phyloP scores from a whole-genome alignment of 192 early-diverging fungal genomes.

The Oehlia diaphana region DNA sequence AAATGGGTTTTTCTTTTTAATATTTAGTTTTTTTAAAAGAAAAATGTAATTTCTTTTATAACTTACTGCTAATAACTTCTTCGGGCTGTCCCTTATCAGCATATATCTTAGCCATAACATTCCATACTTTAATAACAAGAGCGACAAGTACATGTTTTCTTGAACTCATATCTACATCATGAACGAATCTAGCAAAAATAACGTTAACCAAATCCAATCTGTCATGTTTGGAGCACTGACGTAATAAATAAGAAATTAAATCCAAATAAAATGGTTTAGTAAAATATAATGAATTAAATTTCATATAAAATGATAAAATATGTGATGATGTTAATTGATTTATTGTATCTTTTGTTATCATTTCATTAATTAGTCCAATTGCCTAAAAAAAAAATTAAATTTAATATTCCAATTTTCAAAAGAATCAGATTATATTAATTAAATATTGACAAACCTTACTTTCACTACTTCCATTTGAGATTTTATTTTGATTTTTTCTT shows the following conservation, averaged over 20 bases:
- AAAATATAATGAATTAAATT: not conserved
- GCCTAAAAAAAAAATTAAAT: not conserved
- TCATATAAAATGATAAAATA: constrained; percentile 15
- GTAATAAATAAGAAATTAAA: constrained; percentile 19
- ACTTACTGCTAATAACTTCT: constrained; percentile 5
- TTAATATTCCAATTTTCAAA: not conserved
- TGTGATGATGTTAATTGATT: not conserved
- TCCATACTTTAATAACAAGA: constrained; percentile 17
- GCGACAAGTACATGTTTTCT: not conserved
- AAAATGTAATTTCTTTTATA: not conserved
- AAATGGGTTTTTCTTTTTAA: too few relatives aligned
- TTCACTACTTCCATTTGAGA: constrained; percentile 7
- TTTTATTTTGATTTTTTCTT: constrained; percentile 10
- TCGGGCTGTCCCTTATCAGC: not conserved
- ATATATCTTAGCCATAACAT: constrained; percentile 10
- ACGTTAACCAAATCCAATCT: constrained; percentile 17
- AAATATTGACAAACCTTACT: constrained; percentile 24
- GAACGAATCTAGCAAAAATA: constrained; percentile 15
- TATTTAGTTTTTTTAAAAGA: not conserved
- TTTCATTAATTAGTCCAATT: constrained; percentile 7
- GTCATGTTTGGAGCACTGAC: constrained; percentile 10
- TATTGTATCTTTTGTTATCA: not conserved
- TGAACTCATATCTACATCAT: not conserved
- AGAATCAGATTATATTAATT: not conserved
- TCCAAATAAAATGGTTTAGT: constrained; percentile 5